These are phyloP conservation scores for Aquilaria malaccensis DNA, from an alignment of 345 rosid species.

Conservation along the genomic window DNA sequence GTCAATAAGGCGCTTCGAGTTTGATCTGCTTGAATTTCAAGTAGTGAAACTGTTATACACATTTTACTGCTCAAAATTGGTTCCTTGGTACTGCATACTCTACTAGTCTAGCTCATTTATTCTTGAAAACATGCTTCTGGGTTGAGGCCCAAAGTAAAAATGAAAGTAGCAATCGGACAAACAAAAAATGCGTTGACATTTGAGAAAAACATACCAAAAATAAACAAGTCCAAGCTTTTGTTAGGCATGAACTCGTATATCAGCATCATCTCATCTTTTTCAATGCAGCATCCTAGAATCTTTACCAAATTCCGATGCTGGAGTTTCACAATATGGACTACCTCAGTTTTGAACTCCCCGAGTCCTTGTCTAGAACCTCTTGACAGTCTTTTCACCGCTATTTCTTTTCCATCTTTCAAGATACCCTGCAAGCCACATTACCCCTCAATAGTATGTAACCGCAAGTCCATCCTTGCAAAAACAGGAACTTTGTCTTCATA, in stretches of 20 bases:
- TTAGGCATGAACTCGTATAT: constrained; percentile 31
- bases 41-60: background rate
- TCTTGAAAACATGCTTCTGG: too few relatives aligned
- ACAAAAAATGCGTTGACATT: background rate
- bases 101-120: too few relatives aligned
- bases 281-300: constrained; percentile 30
- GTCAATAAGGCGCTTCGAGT: background rate
- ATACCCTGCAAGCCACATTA: constrained; percentile 24
- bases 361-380: constrained; percentile 35
- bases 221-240: constrained; percentile 22
- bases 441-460: too few relatives aligned
- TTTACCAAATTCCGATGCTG: constrained; percentile 46
- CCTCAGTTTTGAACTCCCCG: constrained; percentile 43
- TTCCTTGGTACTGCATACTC: background rate
- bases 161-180: background rate
- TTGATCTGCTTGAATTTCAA: background rate
- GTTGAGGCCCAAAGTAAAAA: too few relatives aligned
- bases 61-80: background rate
- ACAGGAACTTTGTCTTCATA: too few relatives aligned
- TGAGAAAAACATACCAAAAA: constrained; percentile 15
- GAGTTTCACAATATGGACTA: constrained; percentile 32
- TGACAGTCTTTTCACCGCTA: constrained; percentile 47
- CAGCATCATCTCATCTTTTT: constrained; percentile 24
- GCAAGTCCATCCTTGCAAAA: too few relatives aligned
- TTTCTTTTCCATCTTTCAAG: constrained; percentile 32